These are phyloP conservation scores for Suhomyces chickasaworum DNA, from an alignment of 1,139 yeast species.

Conservation along the genomic window DNA sequence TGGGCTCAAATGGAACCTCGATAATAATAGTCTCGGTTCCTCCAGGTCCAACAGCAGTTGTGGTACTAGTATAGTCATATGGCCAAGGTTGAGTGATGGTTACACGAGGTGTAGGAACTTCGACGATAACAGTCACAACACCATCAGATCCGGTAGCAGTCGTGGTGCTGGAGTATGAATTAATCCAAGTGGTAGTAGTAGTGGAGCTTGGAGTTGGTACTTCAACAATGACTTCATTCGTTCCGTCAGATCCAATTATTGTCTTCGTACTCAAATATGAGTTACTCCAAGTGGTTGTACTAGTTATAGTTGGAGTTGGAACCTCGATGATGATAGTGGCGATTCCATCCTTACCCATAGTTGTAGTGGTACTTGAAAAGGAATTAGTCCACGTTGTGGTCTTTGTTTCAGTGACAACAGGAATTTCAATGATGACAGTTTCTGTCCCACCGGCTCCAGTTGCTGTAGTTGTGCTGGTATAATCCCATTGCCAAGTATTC, in stretches of 20 bases:
- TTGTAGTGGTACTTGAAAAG: too few relatives aligned
- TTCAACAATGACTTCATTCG: slow-evolving; percentile 20
- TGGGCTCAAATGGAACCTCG: too few relatives aligned
- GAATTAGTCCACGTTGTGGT: too few relatives aligned
- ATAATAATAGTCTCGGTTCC: too few relatives aligned
- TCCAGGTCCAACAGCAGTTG: too few relatives aligned
- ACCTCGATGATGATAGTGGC: slow-evolving; percentile 17
- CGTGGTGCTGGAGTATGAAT: slow-evolving; percentile 9
- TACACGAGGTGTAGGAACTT: slow-evolving; percentile 18
- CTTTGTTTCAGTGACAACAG: neutral
- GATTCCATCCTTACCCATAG: too few relatives aligned
- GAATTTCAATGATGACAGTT: slow-evolving; percentile 18
- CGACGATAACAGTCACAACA: slow-evolving; percentile 18
- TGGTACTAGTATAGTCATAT: too few relatives aligned
- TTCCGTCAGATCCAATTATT: slow-evolving; percentile 15
- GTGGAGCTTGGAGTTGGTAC: slow-evolving; percentile 20
- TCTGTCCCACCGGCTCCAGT: slow-evolving; percentile 17
- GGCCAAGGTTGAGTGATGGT: too few relatives aligned
- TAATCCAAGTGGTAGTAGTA: slow-evolving; percentile 11
- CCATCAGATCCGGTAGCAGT: slow-evolving; percentile 17
- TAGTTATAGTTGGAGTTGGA: slow-evolving; percentile 16
- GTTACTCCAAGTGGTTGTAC: slow-evolving; percentile 1
- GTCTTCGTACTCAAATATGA: slow-evolving; percentile 8
- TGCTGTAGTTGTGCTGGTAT: slow-evolving; percentile 13
- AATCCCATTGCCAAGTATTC: slow-evolving; percentile 8